Evolutionary conservation across 1,139 yeast genomes (phyloP).

Genomic region (Geotrichum restrictum): DNA sequence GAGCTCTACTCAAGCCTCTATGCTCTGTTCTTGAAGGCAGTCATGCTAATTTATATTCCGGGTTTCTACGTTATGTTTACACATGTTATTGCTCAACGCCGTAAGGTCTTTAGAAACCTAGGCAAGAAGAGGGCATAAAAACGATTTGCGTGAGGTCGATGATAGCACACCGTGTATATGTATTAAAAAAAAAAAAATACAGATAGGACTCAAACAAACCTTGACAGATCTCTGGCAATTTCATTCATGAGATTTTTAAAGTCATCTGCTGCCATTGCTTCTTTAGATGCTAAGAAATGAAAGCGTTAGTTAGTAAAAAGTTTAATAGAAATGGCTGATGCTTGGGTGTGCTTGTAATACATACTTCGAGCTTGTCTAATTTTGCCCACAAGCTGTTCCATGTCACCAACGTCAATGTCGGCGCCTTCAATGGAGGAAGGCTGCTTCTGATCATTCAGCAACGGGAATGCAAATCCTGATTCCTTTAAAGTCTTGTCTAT

Average conservation of each 20-base stretch:
- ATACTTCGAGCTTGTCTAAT: conserved; percentile 27
- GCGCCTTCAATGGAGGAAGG: conserved; percentile 13
- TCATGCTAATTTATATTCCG: conserved; percentile 70
- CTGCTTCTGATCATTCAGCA: conserved; percentile 14
- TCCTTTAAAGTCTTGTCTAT: conserved; percentile 12
- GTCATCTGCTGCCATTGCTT: conserved; percentile 28
- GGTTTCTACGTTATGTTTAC: conserved; percentile 81
- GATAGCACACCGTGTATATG: not conserved
- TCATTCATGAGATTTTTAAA: conserved; percentile 31
- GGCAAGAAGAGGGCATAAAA: conserved; percentile 25
- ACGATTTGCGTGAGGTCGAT: no score
- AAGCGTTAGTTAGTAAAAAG: not conserved
- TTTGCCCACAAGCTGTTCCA: conserved; percentile 30
- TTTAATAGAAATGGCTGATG: no score
- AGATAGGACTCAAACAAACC: conserved; percentile 9
- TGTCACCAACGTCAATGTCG: conserved; percentile 28
- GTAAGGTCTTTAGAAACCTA: conserved; percentile 33
- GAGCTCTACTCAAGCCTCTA: conserved; percentile 50
- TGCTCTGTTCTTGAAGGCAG: conserved; percentile 52
- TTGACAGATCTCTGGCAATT: conserved; percentile 24
- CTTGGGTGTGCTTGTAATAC: conserved; percentile 8
- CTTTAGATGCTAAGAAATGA: conserved; percentile 13
- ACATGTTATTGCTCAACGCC: conserved; percentile 84
- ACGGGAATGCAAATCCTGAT: conserved; percentile 15
- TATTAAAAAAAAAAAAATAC: not conserved